These are phyloP conservation scores for Deinandra increscens DNA, from an alignment of 129 eudicot species.

Conservation along the genomic window DNA sequence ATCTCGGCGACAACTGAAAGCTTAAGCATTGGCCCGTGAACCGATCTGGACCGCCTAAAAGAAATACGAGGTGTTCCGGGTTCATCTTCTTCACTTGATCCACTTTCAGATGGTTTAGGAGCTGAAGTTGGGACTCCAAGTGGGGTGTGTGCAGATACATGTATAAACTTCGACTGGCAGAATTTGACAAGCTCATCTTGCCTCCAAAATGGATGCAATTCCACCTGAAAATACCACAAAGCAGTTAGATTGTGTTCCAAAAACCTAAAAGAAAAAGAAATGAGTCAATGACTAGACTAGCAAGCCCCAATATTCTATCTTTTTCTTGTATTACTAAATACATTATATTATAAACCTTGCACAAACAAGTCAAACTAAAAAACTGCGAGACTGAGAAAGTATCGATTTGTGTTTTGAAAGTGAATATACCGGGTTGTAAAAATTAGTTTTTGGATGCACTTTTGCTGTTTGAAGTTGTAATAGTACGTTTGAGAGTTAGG, in stretches of 20 bases:
- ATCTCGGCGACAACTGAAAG: slow-evolving; percentile 59
- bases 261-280: not conserved
- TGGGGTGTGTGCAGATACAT: slow-evolving; percentile 65
- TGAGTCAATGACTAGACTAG: not conserved
- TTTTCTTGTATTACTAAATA: no score
- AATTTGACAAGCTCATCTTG: slow-evolving; percentile 62
- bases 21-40: slow-evolving; percentile 59
- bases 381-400: no score
- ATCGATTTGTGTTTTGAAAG: no score
- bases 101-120: slow-evolving; percentile 57
- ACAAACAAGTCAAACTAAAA: no score
- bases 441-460: not conserved
- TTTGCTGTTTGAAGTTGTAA: not conserved
- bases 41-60: slow-evolving; percentile 62
- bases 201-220: slow-evolving; percentile 66
- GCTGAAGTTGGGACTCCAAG: slow-evolving; percentile 52
- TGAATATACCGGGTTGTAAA: not conserved
- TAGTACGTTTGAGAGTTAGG: not conserved
- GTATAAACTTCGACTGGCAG: slow-evolving; percentile 55
- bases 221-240: slow-evolving; percentile 34
- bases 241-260: not conserved
- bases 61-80: slow-evolving; percentile 64
- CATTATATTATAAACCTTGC: no score
- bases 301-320: no score
- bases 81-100: slow-evolving; percentile 67